phyloP scores from a whole-genome alignment of 163 green algal genomes.

The Volvox carteri region DNA sequence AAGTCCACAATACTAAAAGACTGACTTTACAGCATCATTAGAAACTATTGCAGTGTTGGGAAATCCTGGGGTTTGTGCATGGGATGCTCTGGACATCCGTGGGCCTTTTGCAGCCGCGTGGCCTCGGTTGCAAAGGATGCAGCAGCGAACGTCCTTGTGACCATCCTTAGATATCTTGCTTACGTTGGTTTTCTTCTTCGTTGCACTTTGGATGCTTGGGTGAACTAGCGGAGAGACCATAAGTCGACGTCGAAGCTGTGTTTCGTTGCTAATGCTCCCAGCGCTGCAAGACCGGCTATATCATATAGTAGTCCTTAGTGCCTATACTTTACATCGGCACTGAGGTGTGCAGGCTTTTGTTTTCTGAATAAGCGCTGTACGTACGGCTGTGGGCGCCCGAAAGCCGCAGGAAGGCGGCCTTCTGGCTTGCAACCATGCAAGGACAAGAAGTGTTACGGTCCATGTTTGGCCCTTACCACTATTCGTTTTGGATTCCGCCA shows the following conservation, averaged over 20 bases:
- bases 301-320: background rate
- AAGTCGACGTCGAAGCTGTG: background rate
- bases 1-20: too few species aligned
- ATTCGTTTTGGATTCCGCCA: too few species aligned
- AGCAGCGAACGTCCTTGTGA: too few species aligned
- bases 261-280: background rate
- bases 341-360: background rate
- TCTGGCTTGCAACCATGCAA: too few species aligned
- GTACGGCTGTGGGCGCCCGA: background rate
- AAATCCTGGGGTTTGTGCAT: background rate
- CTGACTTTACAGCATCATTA: too few species aligned
- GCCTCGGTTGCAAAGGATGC: too few species aligned
- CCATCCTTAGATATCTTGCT: too few species aligned
- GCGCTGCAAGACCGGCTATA: background rate
- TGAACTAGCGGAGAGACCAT: background rate
- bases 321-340: background rate
- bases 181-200: too few species aligned
- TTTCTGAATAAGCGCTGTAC: background rate
- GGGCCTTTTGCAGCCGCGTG: background rate
- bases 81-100: background rate
- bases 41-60: too few species aligned
- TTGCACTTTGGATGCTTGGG: background rate
- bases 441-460: too few species aligned
- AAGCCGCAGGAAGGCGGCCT: slow-evolving; percentile 6
- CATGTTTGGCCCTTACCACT: too few species aligned